Evolutionary conservation across 192 early-diverging fungal genomes (phyloP).

Genomic region (Umbelopsis sp.): DNA sequence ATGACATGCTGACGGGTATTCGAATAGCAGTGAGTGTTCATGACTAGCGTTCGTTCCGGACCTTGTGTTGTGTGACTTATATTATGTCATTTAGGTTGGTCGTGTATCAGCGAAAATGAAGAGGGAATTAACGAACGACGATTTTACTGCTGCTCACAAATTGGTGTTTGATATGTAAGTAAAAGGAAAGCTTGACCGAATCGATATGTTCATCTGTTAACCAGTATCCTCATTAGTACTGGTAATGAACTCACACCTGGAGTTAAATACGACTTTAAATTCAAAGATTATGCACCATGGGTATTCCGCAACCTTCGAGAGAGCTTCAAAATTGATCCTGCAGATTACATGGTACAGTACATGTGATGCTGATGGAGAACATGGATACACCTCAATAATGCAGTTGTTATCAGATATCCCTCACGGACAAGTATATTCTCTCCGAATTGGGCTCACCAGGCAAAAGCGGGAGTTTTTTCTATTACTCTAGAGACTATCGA

Average conservation of each 20-base stretch:
- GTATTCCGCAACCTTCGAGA: constrained; percentile 92
- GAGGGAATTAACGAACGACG: constrained; percentile 71
- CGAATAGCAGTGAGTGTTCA: constrained; percentile 71
- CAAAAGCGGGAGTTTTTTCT: constrained; percentile 96
- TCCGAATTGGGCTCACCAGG: constrained; percentile 94
- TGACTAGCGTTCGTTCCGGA: background rate
- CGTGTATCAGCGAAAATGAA: constrained; percentile 85
- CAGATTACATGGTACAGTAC: constrained; percentile 85
- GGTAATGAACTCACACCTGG: constrained; percentile 96
- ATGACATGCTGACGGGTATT: constrained; percentile 97
- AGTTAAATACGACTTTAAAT: constrained; percentile 97
- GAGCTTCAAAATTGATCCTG: constrained; percentile 84
- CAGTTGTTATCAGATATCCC: constrained; percentile 62
- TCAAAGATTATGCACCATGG: constrained; percentile 99
- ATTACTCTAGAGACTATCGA: constrained; percentile 96
- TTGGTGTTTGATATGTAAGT: constrained; percentile 92
- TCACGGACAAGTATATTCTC: constrained; percentile 96
- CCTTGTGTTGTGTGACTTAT: background rate
- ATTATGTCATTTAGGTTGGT: constrained; percentile 56
- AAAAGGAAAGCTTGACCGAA: background rate
- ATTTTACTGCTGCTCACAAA: constrained; percentile 90
- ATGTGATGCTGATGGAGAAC: background rate
- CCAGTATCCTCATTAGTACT: constrained; percentile 47
- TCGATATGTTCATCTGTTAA: background rate
- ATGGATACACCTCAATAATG: background rate